Conservation (phyloP, 352 stramenopile genomes). For the Salisapilia sapeloensis region DNA sequence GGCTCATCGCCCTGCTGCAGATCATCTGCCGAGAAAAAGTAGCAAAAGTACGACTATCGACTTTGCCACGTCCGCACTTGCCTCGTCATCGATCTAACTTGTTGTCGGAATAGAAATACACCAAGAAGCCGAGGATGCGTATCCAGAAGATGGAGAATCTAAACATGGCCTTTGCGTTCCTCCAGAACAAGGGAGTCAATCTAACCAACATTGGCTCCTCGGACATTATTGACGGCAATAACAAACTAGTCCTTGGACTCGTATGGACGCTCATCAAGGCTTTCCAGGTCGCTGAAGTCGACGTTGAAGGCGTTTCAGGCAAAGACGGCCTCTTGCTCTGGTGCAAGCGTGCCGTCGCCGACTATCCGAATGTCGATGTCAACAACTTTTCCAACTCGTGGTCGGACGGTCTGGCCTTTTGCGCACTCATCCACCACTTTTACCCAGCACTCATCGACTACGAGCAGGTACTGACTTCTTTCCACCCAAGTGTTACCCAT, state of each 20-base stretch:
- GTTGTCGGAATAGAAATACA: conserved; percentile 58
- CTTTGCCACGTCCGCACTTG: too few relatives aligned
- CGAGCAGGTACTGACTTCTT: too few relatives aligned
- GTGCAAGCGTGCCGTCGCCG: conserved; percentile 71
- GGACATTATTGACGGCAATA: conserved; percentile 85
- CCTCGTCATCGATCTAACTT: too few relatives aligned
- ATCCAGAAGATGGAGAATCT: conserved; percentile 90
- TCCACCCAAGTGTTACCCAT: conserved; percentile 2
- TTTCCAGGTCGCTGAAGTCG: conserved; percentile 76
- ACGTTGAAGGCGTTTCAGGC: conserved; percentile 78
- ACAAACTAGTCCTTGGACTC: conserved; percentile 82
- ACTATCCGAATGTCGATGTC: conserved; percentile 74
- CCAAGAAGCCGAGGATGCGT: conserved; percentile 84
- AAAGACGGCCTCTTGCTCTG: conserved; percentile 84
- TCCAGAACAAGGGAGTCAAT: conserved; percentile 80
- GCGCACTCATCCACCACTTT: conserved; percentile 81
- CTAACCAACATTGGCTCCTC: conserved; percentile 84
- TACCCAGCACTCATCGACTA: conserved; percentile 79
- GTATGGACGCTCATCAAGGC: conserved; percentile 89
- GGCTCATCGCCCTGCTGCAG: conserved; percentile 75
- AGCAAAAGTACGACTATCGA: conserved; percentile 36
- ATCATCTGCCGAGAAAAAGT: conserved; percentile 81
- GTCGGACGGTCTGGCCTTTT: conserved; percentile 81
- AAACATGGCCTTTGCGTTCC: conserved; percentile 81
- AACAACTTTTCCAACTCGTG: conserved; percentile 83